A percentile compares a stretch with the other conserved stretches of the same genome.
Conservation (phyloP, 441 rosid genomes). For the Gossypium gossypioides region DNA sequence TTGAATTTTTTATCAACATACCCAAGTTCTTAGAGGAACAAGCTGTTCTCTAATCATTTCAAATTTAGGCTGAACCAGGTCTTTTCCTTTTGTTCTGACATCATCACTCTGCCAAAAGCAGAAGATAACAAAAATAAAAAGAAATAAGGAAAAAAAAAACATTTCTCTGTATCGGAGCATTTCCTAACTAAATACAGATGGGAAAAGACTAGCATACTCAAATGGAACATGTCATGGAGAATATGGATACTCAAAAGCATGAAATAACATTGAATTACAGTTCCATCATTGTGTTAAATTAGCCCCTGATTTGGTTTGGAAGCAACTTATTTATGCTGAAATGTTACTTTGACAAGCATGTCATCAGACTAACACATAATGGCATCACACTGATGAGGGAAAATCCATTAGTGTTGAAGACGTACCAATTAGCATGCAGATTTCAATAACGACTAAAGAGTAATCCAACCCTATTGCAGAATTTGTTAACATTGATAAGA, state of each 20-base stretch:
- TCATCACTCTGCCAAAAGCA: conserved; percentile 42
- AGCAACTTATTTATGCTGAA: not conserved
- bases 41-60: conserved; percentile 46
- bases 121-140: not conserved
- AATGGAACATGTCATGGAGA: not conserved
- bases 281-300: not conserved
- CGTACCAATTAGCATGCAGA: not conserved
- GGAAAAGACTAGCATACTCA: not conserved
- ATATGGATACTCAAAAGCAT: not conserved
- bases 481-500: not conserved
- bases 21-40: conserved; percentile 69
- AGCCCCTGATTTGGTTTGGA: not conserved
- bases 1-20: conserved; percentile 20
- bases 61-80: conserved; percentile 49
- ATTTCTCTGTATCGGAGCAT: not conserved
- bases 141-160: not conserved
- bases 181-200: not conserved
- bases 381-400: not conserved
- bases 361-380: not conserved
- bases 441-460: not conserved
- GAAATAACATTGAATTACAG: not conserved
- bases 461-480: not conserved
- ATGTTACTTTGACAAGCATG: not conserved
- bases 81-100: conserved; percentile 46
- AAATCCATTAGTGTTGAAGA: not conserved